These are phyloP conservation scores for Cotoneaster glaucophyllus DNA, from an alignment of 306 rosid genomes.

Conservation along the genomic window DNA sequence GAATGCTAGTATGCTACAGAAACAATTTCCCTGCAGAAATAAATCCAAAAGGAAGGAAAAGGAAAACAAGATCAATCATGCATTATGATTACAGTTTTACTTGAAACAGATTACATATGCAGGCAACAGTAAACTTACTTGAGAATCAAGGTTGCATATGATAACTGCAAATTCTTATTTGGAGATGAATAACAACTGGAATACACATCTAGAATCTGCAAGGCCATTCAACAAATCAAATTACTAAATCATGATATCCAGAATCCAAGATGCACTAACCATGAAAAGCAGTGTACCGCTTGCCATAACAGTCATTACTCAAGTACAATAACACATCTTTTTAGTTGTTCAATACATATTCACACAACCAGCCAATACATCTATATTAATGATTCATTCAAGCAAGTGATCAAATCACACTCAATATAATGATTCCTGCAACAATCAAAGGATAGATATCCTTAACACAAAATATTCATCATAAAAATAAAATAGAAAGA, in stretches of 20 bases:
- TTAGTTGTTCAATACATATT: background rate
- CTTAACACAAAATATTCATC: background rate
- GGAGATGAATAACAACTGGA: conserved; percentile 70
- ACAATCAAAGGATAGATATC: background rate
- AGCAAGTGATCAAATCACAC: background rate
- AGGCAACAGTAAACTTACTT: conserved; percentile 51
- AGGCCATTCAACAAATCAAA: conserved; percentile 7
- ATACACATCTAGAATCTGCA: conserved; percentile 88
- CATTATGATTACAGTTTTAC: background rate
- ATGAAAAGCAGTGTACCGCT: background rate
- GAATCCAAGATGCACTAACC: background rate
- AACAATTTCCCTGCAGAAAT: background rate
- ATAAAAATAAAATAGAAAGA: background rate
- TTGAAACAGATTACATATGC: background rate
- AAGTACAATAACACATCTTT: background rate
- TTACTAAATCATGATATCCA: background rate
- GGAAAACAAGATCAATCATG: background rate
- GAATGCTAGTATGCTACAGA: background rate
- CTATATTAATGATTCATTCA: background rate
- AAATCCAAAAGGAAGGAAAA: background rate
- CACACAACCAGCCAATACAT: background rate
- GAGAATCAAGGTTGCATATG: conserved; percentile 77
- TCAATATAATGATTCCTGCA: background rate
- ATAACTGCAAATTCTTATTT: conserved; percentile 71
- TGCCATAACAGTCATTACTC: background rate